Base-by-base conservation (phyloP, 768 basidiomycete species). In the Suillus subaureus region DNA sequence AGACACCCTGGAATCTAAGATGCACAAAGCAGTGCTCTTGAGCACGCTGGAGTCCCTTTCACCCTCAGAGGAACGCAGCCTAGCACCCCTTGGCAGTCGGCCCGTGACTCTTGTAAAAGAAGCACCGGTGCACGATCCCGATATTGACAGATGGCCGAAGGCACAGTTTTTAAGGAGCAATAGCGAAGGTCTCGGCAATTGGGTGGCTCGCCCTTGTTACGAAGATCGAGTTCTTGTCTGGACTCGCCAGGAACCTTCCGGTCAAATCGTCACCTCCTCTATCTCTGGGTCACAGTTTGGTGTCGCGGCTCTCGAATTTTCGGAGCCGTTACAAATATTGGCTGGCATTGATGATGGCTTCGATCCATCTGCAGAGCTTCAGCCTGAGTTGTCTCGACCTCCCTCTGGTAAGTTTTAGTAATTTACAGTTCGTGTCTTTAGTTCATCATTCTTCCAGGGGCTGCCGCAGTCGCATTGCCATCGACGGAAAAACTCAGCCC, bases 121-220 rank as follows among this genome's bases (percentile, higher is more conserved):
- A 26, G 61, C 74, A 54, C 67, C 74, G 42, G 77, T 75, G 55
- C 79, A 65, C 6, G 70, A 67, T 65, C 69, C 67, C 35, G 61
- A 65, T 55, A 45, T 68, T 6, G 69, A 67, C 52, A 68, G 64
- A 21, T 62, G 69, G 31, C 61, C 57, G 61, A 61, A 68, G 55
- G 35, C 49, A 67, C 66, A 64, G 31, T 49, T 45, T 23, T 42
- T 70, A 16, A 43, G 43, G 23, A 45, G 61, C n/a, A 71, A 76
- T 47, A 89, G 88, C 71, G 78, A 79, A 16, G 88, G 89, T 63
- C 79, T 94, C 55, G 83, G 82, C 51, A 83, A 78, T n/a, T 94
- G 92, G 92, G 81, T 86, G 67, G 79, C 81, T 43, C 88, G 92
- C 4, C 88, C 89, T 31, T 89, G 89, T 72, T 93, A 91, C 73